A percentile compares a stretch with the other conserved stretches of the same genome.
Evolutionary conservation across 768 basidiomycete genomes (phyloP).

Genomic region (Boletus bicolor): DNA sequence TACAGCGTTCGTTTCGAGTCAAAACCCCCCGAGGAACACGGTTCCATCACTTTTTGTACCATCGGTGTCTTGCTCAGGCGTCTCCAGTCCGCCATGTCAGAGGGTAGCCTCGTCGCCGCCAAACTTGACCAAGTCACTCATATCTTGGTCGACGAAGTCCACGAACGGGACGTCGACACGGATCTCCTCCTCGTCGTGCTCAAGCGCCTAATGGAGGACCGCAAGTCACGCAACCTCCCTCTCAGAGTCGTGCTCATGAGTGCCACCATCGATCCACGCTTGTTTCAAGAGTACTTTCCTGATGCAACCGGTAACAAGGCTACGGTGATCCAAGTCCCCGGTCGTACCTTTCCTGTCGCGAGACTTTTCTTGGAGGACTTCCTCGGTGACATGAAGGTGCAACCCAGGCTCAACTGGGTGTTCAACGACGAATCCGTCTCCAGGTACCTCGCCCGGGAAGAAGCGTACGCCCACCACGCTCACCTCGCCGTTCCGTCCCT

Average conservation of each 20-base stretch:
- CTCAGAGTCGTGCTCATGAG: constrained; percentile 93
- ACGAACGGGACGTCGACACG: constrained; percentile 93
- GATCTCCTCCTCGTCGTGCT: constrained; percentile 87
- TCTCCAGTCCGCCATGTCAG: constrained; percentile 70
- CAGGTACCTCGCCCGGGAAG: constrained; percentile 70
- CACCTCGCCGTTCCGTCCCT: not conserved
- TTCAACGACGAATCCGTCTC: constrained; percentile 65
- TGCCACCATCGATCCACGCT: constrained; percentile 87
- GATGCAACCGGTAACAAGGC: constrained; percentile 59
- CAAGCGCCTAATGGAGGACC: constrained; percentile 74
- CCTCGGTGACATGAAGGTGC: constrained; percentile 44
- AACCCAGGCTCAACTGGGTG: constrained; percentile 54
- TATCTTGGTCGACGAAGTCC: constrained; percentile 92
- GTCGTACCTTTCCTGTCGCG: constrained; percentile 85
- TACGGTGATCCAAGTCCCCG: constrained; percentile 78
- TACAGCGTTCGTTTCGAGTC: constrained; percentile 92
- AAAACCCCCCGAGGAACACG: constrained; percentile 73
- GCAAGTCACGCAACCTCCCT: constrained; percentile 64
- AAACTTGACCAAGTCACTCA: constrained; percentile 79
- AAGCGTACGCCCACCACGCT: constrained; percentile 14
- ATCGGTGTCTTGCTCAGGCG: constrained; percentile 87
- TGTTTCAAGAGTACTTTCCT: constrained; percentile 88
- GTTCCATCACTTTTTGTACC: constrained; percentile 89
- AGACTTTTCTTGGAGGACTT: constrained; percentile 82
- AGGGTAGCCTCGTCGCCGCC: constrained; percentile 32